Base-by-base conservation (phyloP, 805 yeast species). In the Starmera pachycereana region DNA sequence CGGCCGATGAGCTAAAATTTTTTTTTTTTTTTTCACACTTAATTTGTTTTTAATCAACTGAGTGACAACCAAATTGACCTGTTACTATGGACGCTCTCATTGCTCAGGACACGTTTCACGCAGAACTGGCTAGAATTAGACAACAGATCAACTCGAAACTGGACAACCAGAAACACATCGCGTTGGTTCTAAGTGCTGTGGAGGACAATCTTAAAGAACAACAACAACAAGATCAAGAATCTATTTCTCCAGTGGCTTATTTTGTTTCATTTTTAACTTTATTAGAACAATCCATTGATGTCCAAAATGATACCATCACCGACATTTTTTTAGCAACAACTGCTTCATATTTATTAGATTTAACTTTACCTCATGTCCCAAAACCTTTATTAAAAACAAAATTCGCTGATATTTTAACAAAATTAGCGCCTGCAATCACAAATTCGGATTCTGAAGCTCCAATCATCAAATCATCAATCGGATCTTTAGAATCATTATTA, bases 141-240 rank as follows among this genome's bases (percentile, higher is more conserved):
- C 50, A 66, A 5, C 96, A 88, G 53, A 63, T 72, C 51, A 71
- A 63, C 45, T 86, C 95, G n/a, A 87, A 86, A 57, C 65, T 89
- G 38, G 87, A 81, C 19, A 85, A 88, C 59, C 97, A 88, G 63
- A 83, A 81, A 54, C 87, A 82, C 55, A 68, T 85, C 46, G 95
- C 96, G 8, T 63, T 86, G 25, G 79, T 90, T 41, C 69, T 92
- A 37, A 72, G 81, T 18, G 95, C 97, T 4, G 89, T 92, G 37
- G 99, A 92, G 57, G 96, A 86, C 50, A 85, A 85, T 50, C 71
- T 92, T 35, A 68, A 71, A 35, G 87, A 78, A 47, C 84, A 81
- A 49, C 55, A 54, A 10, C 59, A 60, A 44, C 53, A 56, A 32
- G 54, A 53, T 38, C 68, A 70, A 35, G 74, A 74, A 38, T 69